Conservation (phyloP, 2,329 filamentous ascomycete genomes). For the Monosporascus cannonballus region DNA sequence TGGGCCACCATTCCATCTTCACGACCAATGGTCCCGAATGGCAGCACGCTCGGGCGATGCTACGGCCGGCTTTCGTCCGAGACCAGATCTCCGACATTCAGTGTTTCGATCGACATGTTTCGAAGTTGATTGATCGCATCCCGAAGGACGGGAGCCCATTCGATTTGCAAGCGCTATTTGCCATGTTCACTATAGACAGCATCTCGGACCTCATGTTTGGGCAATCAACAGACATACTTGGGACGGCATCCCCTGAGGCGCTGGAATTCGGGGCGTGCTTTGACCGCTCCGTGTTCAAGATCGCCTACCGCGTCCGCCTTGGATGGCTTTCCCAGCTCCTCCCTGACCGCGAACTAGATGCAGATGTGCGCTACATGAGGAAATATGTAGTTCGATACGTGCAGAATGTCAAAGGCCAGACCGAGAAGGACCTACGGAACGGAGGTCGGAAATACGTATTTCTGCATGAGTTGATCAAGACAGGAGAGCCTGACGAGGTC, state of each 20-base stretch:
- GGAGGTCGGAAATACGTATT: constrained; percentile 45
- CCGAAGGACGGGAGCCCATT: constrained; percentile 48
- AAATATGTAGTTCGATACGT: constrained; percentile 37
- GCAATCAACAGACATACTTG: constrained; percentile 35
- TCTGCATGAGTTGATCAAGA: constrained; percentile 48
- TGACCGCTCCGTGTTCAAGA: constrained; percentile 36
- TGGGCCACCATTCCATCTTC: constrained; percentile 49
- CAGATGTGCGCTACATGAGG: constrained; percentile 34
- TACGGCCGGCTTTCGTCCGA: constrained; percentile 48
- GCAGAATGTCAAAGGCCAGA: constrained; percentile 30
- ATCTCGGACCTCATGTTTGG: constrained; percentile 60
- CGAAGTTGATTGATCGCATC: constrained; percentile 52
- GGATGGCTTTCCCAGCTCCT: constrained; percentile 32
- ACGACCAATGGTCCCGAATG: constrained; percentile 46
- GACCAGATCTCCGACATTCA: constrained; percentile 60
- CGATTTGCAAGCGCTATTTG: constrained; percentile 59
- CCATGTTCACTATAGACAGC: constrained; percentile 59
- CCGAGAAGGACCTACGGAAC: constrained; percentile 25
- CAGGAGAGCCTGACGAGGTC: constrained; percentile 35
- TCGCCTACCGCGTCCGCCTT: constrained; percentile 33
- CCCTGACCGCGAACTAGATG: constrained; percentile 31
- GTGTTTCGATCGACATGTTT: constrained; percentile 64
- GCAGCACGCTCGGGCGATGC: constrained; percentile 44
- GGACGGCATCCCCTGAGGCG: constrained; percentile 28
- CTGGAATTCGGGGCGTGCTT: constrained; percentile 42